Evolutionary conservation across 495 filamentous ascomycete species (phyloP), one percentile per base, ranked within the genome.

Genomic region (Aeminium ludgeri): DNA sequence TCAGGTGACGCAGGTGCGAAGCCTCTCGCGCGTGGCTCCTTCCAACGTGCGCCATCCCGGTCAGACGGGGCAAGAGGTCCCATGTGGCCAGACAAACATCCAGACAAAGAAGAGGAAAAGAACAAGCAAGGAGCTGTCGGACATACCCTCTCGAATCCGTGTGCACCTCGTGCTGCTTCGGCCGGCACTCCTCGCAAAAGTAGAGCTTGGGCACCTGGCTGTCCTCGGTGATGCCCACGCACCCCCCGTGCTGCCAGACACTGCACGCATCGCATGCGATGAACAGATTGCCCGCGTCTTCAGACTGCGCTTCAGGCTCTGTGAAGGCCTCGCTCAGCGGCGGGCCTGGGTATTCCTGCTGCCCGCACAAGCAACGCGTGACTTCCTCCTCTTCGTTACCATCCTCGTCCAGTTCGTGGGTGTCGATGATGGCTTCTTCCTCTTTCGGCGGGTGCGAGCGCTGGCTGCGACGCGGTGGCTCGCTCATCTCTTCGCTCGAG

Each of bases 181-280:
- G 80, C 48, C 80, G 76, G 59, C 89, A 99, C 59, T 80, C 69
- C 64, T 99, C 89, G 60, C 89, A 99, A 56, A 84, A 96, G 66
- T 99, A 99, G 62, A 95, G 83, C 34, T 96, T 87, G 25, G 86
- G 91, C 55, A 79, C 87, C 57, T 76, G 76, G 40, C 80, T 77
- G 57, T 87, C 84, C 46, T 92, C 84, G 69, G 85, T 86, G 49
- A 99, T 94, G 29, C 89, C 89, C 37, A 99, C 91, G 61, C 89
- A 99, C 42, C 84, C 86, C 55, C 89, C 91, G 53, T 99, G 89
- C 55, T 99, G 89, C 89, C 89, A 99, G 40, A 95, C 89, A 58
- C 94, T 91, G 32, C 89, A 99, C 36, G 73, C 66, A 59, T 99
- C 89, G 72, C 89, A 99, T 65, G 96, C 89, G 45, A 99, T 86